phyloP scores from a whole-genome alignment of 1,284 basidiomycete genomes.

The Papiliotrema nemorosa region DNA sequence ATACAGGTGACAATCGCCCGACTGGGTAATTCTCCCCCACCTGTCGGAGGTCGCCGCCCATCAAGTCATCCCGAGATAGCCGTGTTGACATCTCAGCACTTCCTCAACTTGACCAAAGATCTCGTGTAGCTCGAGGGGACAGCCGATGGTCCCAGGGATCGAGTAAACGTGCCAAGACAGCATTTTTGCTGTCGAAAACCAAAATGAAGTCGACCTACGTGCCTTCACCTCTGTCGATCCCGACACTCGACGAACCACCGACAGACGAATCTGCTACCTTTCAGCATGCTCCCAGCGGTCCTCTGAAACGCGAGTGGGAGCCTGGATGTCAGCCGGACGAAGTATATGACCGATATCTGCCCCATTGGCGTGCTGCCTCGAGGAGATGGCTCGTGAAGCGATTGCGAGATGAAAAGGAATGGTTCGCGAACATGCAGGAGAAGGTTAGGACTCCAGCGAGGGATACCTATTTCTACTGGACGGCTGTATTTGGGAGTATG shows the following conservation, averaged over 20 bases:
- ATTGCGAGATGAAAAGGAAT: slow-evolving; percentile 62
- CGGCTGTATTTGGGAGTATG: slow-evolving; percentile 71
- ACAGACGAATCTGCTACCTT: slow-evolving; percentile 13
- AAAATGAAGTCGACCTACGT: too few relatives aligned
- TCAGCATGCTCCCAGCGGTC: slow-evolving; percentile 16
- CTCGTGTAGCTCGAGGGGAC: too few relatives aligned
- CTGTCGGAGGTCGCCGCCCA: too few relatives aligned
- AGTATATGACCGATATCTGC: slow-evolving; percentile 64
- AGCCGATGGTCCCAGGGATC: too few relatives aligned
- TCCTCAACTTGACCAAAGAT: too few relatives aligned
- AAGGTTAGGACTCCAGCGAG: slow-evolving; percentile 62
- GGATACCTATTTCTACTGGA: slow-evolving; percentile 87
- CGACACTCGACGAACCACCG: slow-evolving; percentile 3
- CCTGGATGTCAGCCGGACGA: slow-evolving; percentile 47
- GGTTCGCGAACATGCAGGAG: slow-evolving; percentile 71
- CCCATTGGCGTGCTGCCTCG: slow-evolving; percentile 65
- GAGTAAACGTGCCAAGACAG: too few relatives aligned
- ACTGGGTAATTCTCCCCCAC: too few relatives aligned
- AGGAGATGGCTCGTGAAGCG: slow-evolving; percentile 60
- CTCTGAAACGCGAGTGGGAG: slow-evolving; percentile 33
- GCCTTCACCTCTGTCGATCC: neutral
- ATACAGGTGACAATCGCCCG: too few relatives aligned
- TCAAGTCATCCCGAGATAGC: too few relatives aligned
- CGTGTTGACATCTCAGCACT: too few relatives aligned
- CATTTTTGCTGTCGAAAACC: too few relatives aligned